Conservation (phyloP, 1,139 yeast species). For the Candida pseudoviswanathii region DNA sequence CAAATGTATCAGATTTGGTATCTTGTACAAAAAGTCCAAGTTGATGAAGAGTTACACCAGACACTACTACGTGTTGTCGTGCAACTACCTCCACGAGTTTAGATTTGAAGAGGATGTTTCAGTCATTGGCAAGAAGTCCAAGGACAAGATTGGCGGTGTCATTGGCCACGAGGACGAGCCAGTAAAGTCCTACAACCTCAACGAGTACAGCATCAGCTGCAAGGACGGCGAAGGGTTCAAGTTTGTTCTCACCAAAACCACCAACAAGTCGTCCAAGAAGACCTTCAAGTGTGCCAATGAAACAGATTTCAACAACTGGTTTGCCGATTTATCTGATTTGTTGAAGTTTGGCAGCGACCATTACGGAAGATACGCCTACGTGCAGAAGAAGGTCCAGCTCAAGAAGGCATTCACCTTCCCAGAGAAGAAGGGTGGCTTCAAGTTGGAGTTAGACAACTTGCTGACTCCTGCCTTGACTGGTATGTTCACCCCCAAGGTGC, state of each 20-base stretch:
- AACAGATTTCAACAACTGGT: conserved; percentile 39
- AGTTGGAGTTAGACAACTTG: conserved; percentile 10
- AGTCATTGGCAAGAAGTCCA: conserved; percentile 14
- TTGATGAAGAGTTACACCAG: conserved; percentile 43
- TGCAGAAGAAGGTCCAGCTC: conserved; percentile 18
- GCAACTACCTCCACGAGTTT: conserved; percentile 50
- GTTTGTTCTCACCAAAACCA: conserved; percentile 34
- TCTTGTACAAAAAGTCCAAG: conserved; percentile 45
- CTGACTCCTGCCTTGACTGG: conserved; percentile 22
- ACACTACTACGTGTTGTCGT: conserved; percentile 42
- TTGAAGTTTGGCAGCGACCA: conserved; percentile 40
- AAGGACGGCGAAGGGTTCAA: conserved; percentile 40
- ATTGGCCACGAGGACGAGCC: conserved; percentile 47
- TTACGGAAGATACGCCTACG: conserved; percentile 35
- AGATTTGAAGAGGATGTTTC: conserved; percentile 32
- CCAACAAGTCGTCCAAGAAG: conserved; percentile 29
- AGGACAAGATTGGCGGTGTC: conserved; percentile 45
- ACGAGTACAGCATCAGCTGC: conserved; percentile 35
- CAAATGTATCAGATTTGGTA: conserved; percentile 48
- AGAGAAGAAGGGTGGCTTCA: conserved; percentile 4
- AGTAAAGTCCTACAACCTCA: conserved; percentile 45
- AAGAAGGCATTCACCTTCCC: conserved; percentile 3
- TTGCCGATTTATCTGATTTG: conserved; percentile 40
- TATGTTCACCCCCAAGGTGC: conserved; percentile 41
- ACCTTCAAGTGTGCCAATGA: conserved; percentile 42